Base-by-base conservation (phyloP, 2,329 filamentous ascomycete genomes). In the Botrytis medusae region DNA sequence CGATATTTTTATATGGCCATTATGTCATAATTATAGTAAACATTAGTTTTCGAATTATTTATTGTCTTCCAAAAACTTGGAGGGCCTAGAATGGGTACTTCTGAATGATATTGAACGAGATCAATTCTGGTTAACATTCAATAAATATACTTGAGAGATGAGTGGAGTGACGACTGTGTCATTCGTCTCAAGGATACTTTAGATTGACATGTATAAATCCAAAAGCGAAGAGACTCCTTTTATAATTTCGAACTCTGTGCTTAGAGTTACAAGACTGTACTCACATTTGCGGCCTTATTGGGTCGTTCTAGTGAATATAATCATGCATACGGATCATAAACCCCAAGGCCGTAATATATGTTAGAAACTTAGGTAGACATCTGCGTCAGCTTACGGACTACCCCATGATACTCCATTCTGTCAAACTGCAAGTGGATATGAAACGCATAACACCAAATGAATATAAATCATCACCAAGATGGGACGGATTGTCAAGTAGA, bases 281-380 rank as follows among this genome's bases (percentile, higher is more conserved):
- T 42, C 40, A 16, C 16, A 6, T 18, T 44, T 44, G 16, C 16
- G 16, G 51, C 25, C n/a, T 57, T 12, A 57, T 57, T 3, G 5
- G n/a, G 2, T 4, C 3, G 16, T 54, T n/a, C 14, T 14, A 57
- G 29, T 57, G 0, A 0, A 29, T 29, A 8, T 29, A 0, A 29
- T 57, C 14, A 29, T 9, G 14, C 6, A 29, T 9, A 18, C 2
- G 51, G 3, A 29, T 8, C 2, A 57, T 7, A 18, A 18, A 29
- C 7, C 5, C 51, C 51, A 54, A 57, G 6, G 18, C n/a, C 5
- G n/a, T 9, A 18, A 29, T 9, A 29, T 12, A 18, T 18, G 2
- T 57, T 29, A 29, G 51, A 29, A 57, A 9, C 16, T 29, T 57
- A n/a, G n/a, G 51, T n/a, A 54, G n/a, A 29, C n/a, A 18, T 57